phyloP scores from a whole-genome alignment of 2,329 filamentous ascomycete genomes.

The Cephalotrichum gorgonifer region DNA sequence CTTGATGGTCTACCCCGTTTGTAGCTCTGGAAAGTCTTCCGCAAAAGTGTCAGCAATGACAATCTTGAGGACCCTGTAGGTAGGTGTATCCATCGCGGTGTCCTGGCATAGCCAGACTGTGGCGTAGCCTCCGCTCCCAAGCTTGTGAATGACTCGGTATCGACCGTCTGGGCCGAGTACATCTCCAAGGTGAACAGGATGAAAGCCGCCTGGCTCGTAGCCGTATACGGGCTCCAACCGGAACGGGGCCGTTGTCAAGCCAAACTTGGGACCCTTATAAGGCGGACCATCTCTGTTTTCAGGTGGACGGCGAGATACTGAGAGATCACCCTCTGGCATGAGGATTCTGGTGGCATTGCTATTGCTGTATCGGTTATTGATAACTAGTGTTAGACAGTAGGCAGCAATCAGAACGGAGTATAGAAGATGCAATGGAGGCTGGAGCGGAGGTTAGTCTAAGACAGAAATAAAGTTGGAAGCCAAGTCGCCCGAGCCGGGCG shows the following conservation, averaged over 20 bases:
- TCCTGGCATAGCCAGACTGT: constrained; percentile 32
- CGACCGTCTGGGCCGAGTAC: constrained; percentile 19
- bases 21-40: not conserved
- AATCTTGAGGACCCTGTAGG: constrained; percentile 11
- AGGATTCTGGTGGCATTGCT: too few species aligned
- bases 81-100: constrained; percentile 11
- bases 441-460: too few species aligned
- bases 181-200: constrained; percentile 30
- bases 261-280: not conserved
- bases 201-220: constrained; percentile 28
- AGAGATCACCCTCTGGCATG: too few species aligned
- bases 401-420: too few species aligned
- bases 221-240: constrained; percentile 10
- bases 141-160: constrained; percentile 32
- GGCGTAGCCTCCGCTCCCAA: constrained; percentile 30
- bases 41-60: not conserved
- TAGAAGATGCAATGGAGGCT: too few species aligned
- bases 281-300: not conserved
- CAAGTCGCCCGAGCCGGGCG: too few species aligned
- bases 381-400: too few species aligned
- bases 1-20: not conserved
- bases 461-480: too few species aligned
- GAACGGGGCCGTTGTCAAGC: not conserved
- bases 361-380: too few species aligned
- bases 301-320: not conserved